phyloP scores from a whole-genome alignment of 805 yeast genomes.

The Diddensiella transvaalensis region DNA sequence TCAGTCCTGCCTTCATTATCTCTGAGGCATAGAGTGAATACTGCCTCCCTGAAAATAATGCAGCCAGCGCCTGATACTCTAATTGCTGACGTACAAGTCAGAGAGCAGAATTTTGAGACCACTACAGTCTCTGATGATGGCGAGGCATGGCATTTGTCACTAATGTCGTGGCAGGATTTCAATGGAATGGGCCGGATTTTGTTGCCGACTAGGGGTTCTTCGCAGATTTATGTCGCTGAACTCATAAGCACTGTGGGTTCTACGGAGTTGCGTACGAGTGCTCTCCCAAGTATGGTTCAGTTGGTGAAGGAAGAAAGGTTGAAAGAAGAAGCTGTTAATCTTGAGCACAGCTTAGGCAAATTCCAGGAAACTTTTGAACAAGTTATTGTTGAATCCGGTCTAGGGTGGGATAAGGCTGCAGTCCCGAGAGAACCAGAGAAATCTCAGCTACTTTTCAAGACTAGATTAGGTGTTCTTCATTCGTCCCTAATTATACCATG shows the following conservation, averaged over 20 bases:
- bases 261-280: not conserved
- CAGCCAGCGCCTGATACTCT: not conserved
- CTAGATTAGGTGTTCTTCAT: not conserved
- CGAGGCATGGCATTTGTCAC: not conserved
- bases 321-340: not conserved
- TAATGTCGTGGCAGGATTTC: not conserved
- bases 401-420: not conserved
- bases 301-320: not conserved
- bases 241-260: not conserved
- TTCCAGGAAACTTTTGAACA: not conserved
- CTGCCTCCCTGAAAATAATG: not conserved
- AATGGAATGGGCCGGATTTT: not conserved
- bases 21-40: conserved; percentile 1
- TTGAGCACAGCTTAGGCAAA: not conserved
- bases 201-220: not conserved
- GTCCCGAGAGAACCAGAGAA: too few species aligned
- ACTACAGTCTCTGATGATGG: not conserved
- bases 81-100: not conserved
- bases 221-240: not conserved
- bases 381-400: not conserved
- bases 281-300: not conserved
- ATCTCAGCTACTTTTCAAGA: not conserved
- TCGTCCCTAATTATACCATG: not conserved
- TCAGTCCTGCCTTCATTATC: conserved; percentile 6
- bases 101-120: not conserved